A percentile compares a stretch with the other conserved stretches of the same genome.
Conservation (phyloP, 345 rosid genomes). For the Arabidopsis suecica region DNA sequence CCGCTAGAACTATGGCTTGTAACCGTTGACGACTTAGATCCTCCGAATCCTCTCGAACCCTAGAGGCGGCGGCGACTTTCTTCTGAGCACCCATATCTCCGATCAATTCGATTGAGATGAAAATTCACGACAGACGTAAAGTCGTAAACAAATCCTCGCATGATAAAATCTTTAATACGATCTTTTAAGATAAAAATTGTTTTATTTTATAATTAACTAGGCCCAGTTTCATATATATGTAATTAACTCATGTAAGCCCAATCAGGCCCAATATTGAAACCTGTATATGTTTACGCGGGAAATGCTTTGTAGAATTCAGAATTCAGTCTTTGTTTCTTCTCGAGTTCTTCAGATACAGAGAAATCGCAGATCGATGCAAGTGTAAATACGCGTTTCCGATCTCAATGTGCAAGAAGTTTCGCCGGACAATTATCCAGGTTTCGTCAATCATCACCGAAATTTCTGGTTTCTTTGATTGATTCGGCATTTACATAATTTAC, state of each 20-base stretch:
- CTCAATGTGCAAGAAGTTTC: not conserved
- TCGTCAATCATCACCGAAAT: not conserved
- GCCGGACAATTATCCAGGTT: not conserved
- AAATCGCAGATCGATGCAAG: not conserved
- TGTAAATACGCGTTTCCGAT: not conserved
- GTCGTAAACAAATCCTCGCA: not conserved
- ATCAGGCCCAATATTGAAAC: not conserved
- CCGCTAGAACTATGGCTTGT: constrained; percentile 86
- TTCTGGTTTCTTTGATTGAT: not conserved
- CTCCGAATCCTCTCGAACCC: constrained; percentile 71
- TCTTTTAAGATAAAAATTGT: no score
- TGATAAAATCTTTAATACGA: not conserved
- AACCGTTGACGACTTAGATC: constrained; percentile 65
- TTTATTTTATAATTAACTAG: not conserved
- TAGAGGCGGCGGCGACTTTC: constrained; percentile 51
- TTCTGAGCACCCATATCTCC: constrained; percentile 64
- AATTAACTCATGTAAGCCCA: not conserved
- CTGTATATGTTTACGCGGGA: not conserved
- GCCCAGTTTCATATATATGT: not conserved
- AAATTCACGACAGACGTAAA: not conserved
- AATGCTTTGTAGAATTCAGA: not conserved
- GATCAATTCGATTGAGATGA: not conserved
- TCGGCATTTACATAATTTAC: not conserved
- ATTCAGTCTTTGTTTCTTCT: not conserved
- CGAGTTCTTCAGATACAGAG: not conserved